Evolutionary conservation across 305 asterid species (phyloP).

Genomic region (Fraxinus albicans): DNA sequence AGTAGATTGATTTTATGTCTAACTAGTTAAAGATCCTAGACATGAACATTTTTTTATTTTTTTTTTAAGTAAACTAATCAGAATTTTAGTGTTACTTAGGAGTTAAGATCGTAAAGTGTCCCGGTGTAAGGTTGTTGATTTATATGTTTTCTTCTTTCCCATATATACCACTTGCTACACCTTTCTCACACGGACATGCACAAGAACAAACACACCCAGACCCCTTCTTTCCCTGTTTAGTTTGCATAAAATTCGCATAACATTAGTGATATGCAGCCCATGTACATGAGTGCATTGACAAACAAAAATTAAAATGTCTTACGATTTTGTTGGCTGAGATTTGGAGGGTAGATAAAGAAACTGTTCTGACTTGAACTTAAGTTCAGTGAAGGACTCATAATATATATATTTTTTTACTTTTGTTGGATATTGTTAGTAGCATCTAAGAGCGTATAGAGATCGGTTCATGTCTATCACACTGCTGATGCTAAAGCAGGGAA

Average conservation of each 20-base stretch:
- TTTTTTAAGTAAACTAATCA: neutral
- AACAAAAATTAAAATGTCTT: neutral
- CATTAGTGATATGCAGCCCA: neutral
- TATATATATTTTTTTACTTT: neutral
- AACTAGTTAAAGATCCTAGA: neutral
- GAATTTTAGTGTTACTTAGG: neutral
- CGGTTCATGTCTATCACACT: neutral
- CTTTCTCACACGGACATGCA: neutral
- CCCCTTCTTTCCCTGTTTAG: neutral
- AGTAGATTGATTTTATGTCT: neutral
- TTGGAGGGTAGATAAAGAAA: neutral
- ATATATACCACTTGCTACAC: neutral
- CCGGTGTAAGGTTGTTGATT: neutral
- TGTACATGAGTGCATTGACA: neutral
- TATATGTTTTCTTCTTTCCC: neutral
- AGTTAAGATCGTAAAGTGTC: neutral
- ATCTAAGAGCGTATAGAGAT: neutral
- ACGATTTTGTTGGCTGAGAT: neutral
- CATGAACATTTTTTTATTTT: neutral
- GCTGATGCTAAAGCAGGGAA: constrained; percentile 6
- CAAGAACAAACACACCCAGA: neutral
- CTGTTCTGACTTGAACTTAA: neutral
- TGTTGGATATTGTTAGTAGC: neutral
- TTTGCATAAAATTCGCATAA: neutral
- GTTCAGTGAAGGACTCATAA: neutral